phyloP scores from a whole-genome alignment of 306 rosid species.

The Cucurbita moschata region DNA sequence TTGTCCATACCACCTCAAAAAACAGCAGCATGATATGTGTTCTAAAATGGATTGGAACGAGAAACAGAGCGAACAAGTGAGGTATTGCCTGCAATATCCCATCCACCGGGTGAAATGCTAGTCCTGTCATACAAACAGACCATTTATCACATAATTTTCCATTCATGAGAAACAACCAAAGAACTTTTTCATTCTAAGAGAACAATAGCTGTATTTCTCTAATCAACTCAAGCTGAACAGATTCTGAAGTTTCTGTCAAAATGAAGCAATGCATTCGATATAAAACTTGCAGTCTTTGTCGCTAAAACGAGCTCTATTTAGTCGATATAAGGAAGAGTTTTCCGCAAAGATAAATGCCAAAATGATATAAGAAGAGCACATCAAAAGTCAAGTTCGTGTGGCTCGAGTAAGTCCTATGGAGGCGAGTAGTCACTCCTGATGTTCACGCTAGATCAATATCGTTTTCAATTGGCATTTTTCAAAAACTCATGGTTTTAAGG shows the following conservation, averaged over 20 bases:
- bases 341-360: background rate
- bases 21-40: conserved; percentile 51
- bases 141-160: background rate
- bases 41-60: conserved; percentile 63
- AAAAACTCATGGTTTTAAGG: background rate
- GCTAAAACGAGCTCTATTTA: background rate
- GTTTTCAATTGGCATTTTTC: background rate
- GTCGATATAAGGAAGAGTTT: background rate
- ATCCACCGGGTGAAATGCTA: conserved; percentile 91
- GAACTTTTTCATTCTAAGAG: background rate
- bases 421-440: background rate
- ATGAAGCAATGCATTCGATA: background rate
- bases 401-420: background rate
- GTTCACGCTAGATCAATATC: background rate
- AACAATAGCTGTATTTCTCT: background rate
- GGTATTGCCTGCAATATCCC: conserved; percentile 92
- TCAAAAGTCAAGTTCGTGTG: background rate
- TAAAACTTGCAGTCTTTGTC: background rate
- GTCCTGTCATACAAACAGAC: conserved; percentile 36
- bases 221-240: background rate
- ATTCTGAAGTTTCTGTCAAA: background rate
- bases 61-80: conserved; percentile 40
- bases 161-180: background rate
- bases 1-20: conserved; percentile 72
- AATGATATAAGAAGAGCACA: background rate